Base-by-base conservation (phyloP, 2,329 filamentous ascomycete genomes). In the Claviceps sp. region DNA sequence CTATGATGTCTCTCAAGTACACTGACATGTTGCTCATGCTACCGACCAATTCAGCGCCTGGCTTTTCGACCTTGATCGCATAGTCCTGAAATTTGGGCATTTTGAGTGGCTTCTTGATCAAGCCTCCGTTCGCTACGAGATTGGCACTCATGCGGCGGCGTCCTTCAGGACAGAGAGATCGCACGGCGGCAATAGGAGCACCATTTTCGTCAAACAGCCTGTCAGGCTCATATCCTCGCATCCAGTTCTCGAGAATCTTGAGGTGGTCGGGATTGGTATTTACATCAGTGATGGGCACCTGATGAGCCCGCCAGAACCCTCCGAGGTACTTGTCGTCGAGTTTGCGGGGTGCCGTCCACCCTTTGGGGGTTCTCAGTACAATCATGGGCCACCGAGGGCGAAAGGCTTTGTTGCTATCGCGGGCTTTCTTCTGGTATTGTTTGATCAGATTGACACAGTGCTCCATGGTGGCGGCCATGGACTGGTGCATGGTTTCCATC, bases 361-460 rank as follows among this genome's bases (percentile, higher is more conserved):
- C 86, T 70, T 90, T 89, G 51, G 86, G 86, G 37, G 78, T 85
- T 59, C 86, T 79, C 37, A 90, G 79, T 39, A 90, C 69, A 51
- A 90, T 80, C 84, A 90, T 86, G 44, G 86, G 86, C 86, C 86
- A 90, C 56, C 71, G 75, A 16, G 85, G 84, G 39, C 85, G 77
- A 68, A 83, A 80, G 2, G 83, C 76, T 62, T 85, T 83, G 55
- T 81, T 80, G 0, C 79, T 80, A 3, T 85, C 79, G 45, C 86
- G 80, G 22, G 84, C 83, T 63, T 87, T 68, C 65, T 86, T 84
- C 65, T 89, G 85, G 60, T 79, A 79, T 53, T 75, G 72, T 51
- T 70, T 73, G 62, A 90, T 90, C 61, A 88, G 81, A 16, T 73
- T 65, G 17, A 90, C 79, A 60, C 83, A 87, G 57, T 80, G 75